Percentiles rank a stretch among this genome's conserved stretches.
These are phyloP conservation scores for Lolium rigidum DNA, from an alignment of 176 grass and related monocot genomes.

Conservation along the genomic window DNA sequence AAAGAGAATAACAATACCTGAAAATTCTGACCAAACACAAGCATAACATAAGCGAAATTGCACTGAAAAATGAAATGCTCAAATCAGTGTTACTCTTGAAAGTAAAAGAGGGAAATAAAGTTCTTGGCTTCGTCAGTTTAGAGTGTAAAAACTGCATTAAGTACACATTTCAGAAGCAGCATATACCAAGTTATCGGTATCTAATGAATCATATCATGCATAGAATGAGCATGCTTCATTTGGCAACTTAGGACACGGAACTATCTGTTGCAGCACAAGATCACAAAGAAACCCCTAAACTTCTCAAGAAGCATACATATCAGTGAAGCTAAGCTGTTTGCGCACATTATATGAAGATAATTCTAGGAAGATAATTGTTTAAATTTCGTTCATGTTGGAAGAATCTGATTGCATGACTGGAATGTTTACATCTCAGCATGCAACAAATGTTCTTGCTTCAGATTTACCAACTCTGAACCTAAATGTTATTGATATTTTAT, in stretches of 20 bases:
- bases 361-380: neutral
- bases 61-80: conserved; percentile 69
- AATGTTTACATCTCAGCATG: conserved; percentile 20
- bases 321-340: conserved; percentile 14
- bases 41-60: conserved; percentile 89
- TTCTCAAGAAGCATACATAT: conserved; percentile 4
- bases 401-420: neutral
- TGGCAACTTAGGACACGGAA: neutral
- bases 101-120: neutral
- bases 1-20: conserved; percentile 65
- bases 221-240: neutral
- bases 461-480: neutral
- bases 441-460: conserved; percentile 20
- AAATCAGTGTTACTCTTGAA: neutral
- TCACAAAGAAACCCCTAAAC: neutral
- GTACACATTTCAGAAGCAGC: conserved; percentile 8
- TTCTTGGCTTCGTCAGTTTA: neutral
- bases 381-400: neutral
- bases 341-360: neutral
- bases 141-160: neutral
- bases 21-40: conserved; percentile 88
- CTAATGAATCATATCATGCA: neutral
- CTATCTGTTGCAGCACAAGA: neutral
- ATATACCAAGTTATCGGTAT: conserved; percentile 5
- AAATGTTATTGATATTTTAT: conserved; percentile 17